phyloP scores from a whole-genome alignment of 768 basidiomycete species.

The Tulasnella sp. region DNA sequence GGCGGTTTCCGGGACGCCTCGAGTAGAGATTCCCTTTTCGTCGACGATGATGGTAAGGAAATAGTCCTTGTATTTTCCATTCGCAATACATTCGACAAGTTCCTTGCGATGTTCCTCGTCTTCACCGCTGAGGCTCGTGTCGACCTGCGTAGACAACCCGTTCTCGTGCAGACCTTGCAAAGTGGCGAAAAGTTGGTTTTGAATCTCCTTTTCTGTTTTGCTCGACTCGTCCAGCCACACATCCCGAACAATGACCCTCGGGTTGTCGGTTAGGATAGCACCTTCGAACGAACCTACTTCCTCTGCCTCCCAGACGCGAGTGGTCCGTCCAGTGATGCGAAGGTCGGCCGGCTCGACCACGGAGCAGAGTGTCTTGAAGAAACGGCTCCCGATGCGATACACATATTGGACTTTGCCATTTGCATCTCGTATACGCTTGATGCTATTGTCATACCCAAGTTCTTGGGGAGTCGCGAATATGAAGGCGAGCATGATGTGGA shows the following conservation, averaged over 20 bases:
- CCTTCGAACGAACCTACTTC: background rate
- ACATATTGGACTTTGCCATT: background rate
- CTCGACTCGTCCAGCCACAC: background rate
- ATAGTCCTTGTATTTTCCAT: background rate
- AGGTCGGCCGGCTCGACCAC: background rate
- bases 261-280: background rate
- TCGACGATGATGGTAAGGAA: background rate
- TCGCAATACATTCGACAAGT: background rate
- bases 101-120: background rate
- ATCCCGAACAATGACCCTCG: background rate
- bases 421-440: background rate
- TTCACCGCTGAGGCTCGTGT: background rate
- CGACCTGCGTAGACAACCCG: background rate
- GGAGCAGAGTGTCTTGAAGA: background rate
- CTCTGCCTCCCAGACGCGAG: background rate
- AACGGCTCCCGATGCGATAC: background rate
- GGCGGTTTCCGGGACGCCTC: background rate
- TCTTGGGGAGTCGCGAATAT: background rate
- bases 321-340: background rate
- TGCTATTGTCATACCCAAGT: too few relatives aligned
- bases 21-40: background rate
- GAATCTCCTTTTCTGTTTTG: background rate
- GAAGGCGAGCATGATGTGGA: background rate
- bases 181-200: background rate
- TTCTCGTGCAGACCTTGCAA: background rate